Evolutionary conservation across 192 early-diverging fungal species (phyloP).

Genomic region (Backusella liffmaniae): DNA sequence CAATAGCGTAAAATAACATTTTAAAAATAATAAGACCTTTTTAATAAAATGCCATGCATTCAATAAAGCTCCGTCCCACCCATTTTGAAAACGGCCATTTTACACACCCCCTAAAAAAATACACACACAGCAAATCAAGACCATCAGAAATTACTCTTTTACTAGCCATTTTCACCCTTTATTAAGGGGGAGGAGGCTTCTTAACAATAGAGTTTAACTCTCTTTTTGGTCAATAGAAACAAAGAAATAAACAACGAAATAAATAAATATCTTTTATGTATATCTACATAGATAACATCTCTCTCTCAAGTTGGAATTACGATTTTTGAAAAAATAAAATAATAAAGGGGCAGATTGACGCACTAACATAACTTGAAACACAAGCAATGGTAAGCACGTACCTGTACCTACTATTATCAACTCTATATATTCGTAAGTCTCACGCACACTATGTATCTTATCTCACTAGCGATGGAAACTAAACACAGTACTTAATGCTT

Average conservation of each 20-base stretch:
- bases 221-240: not conserved
- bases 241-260: not conserved
- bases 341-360: constrained; percentile 1
- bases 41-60: constrained; percentile 3
- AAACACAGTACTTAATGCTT: not conserved
- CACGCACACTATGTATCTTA: not conserved
- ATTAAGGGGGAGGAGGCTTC: not conserved
- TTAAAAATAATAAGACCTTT: not conserved
- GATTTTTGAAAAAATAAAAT: not conserved
- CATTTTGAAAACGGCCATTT: constrained; percentile 5
- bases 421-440: not conserved
- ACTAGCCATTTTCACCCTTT: not conserved
- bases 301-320: not conserved
- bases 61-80: constrained; percentile 8
- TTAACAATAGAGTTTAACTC: not conserved
- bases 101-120: not conserved
- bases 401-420: not conserved
- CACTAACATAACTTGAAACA: not conserved
- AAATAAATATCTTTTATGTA: not conserved
- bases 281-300: no score
- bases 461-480: not conserved
- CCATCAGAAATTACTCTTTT: not conserved
- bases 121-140: not conserved
- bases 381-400: not conserved
- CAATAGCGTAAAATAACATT: not conserved